Conservation (phyloP, 2,329 filamentous ascomycete genomes). For the Alternaria consortialis region DNA sequence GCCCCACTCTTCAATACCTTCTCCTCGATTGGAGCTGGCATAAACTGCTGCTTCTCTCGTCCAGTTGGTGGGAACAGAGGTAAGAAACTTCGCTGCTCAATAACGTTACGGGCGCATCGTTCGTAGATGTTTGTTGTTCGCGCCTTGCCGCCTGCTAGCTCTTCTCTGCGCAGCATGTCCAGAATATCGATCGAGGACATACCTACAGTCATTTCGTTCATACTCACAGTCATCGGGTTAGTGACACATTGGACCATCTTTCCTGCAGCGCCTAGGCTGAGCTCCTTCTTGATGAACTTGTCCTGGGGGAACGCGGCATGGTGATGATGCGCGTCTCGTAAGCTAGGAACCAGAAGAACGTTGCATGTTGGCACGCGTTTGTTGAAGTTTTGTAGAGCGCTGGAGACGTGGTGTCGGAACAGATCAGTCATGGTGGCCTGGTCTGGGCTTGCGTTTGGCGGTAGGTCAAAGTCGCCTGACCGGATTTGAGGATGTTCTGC, state of each 20-base stretch:
- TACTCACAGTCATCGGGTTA: slow-evolving; percentile 86
- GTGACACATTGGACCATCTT: slow-evolving; percentile 81
- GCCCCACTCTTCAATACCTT: slow-evolving; percentile 65
- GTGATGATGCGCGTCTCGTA: slow-evolving; percentile 81
- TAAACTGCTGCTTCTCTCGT: slow-evolving; percentile 71
- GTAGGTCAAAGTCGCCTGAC: slow-evolving; percentile 57
- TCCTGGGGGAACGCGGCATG: slow-evolving; percentile 89
- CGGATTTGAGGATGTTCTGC: slow-evolving; percentile 89
- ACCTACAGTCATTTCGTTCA: slow-evolving; percentile 87
- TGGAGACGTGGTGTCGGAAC: slow-evolving; percentile 82
- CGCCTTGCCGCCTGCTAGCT: slow-evolving; percentile 67
- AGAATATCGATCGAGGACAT: slow-evolving; percentile 86
- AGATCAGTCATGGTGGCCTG: slow-evolving; percentile 81
- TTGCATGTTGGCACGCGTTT: slow-evolving; percentile 77
- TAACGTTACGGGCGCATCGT: slow-evolving; percentile 76
- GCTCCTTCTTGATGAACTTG: slow-evolving; percentile 71
- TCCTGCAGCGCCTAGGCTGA: slow-evolving; percentile 69
- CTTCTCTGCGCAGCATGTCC: slow-evolving; percentile 80
- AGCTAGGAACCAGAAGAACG: slow-evolving; percentile 83
- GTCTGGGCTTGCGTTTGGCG: slow-evolving; percentile 65
- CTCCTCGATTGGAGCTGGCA: slow-evolving; percentile 45
- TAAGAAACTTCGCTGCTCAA: slow-evolving; percentile 91
- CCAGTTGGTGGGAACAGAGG: slow-evolving; percentile 85
- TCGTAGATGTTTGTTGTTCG: slow-evolving; percentile 70
- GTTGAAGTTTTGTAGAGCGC: slow-evolving; percentile 74